phyloP scores from a whole-genome alignment of 371 early-diverging fungal species.

The Enterocytospora artemiae region DNA sequence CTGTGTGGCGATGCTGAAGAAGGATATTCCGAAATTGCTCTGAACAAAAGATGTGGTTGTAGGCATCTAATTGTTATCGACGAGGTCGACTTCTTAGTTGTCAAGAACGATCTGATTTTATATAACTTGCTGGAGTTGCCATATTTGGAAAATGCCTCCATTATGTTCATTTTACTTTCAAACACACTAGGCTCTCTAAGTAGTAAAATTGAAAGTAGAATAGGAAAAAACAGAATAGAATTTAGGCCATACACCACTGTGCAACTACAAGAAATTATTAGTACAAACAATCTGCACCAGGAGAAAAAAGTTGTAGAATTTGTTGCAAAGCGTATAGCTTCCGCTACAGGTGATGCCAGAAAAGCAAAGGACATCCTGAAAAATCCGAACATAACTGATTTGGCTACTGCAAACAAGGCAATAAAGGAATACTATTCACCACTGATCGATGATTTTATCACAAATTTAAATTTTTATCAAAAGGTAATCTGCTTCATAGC shows the following conservation, averaged over 20 bases:
- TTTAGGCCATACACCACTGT: slow-evolving; percentile 47
- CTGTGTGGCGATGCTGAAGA: slow-evolving; percentile 1
- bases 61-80: slow-evolving; percentile 71
- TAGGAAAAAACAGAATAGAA: slow-evolving; percentile 62
- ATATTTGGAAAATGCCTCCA: slow-evolving; percentile 62
- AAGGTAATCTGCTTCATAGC: slow-evolving; percentile 21
- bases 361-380: slow-evolving; percentile 66
- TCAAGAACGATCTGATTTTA: slow-evolving; percentile 76
- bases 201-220: slow-evolving; percentile 77
- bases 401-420: slow-evolving; percentile 26
- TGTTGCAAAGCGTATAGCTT: slow-evolving; percentile 68
- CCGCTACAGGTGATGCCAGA: slow-evolving; percentile 87
- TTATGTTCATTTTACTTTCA: slow-evolving; percentile 84
- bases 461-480: slow-evolving; percentile 29
- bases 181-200: slow-evolving; percentile 89
- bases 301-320: not conserved
- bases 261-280: slow-evolving; percentile 29
- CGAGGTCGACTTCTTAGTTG: slow-evolving; percentile 83
- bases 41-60: not conserved
- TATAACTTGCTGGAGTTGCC: slow-evolving; percentile 96
- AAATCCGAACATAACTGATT: slow-evolving; percentile 23
- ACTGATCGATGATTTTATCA: slow-evolving; percentile 1
- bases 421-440: slow-evolving; percentile 38
- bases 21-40: slow-evolving; percentile 25
- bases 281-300: slow-evolving; percentile 5